Conservation (phyloP, 148 eudicot species). For the Fallopia convolvulus region DNA sequence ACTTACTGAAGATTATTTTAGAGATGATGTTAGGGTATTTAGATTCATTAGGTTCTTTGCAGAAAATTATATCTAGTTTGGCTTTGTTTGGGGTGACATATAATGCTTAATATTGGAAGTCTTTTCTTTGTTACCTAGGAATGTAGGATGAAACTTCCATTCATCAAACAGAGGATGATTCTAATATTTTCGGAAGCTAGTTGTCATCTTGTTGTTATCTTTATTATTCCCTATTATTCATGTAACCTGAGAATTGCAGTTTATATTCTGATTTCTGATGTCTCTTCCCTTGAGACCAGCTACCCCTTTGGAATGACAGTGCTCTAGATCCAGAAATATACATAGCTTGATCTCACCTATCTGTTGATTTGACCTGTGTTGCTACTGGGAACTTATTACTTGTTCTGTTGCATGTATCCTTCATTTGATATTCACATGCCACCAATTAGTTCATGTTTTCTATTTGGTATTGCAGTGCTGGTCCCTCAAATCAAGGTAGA, state of each 20-base stretch:
- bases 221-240: neutral
- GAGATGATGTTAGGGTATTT: neutral
- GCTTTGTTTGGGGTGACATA: neutral
- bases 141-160: neutral
- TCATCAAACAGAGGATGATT: neutral
- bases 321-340: neutral
- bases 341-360: neutral
- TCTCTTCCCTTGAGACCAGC: neutral
- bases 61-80: neutral
- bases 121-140: neutral
- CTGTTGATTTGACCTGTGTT: neutral
- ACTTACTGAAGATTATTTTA: neutral
- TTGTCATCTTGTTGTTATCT: neutral
- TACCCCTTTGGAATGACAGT: neutral
- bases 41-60: neutral
- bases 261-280: neutral
- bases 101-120: neutral
- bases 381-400: neutral
- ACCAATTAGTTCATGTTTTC: neutral
- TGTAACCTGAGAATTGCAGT: neutral
- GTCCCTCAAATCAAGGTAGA: conserved; percentile 36
- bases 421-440: neutral
- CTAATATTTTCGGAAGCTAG: neutral
- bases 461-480: conserved; percentile 31
- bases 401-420: neutral